Conservation (phyloP, 2,329 filamentous ascomycete genomes). For the Fusarium dlaminii region DNA sequence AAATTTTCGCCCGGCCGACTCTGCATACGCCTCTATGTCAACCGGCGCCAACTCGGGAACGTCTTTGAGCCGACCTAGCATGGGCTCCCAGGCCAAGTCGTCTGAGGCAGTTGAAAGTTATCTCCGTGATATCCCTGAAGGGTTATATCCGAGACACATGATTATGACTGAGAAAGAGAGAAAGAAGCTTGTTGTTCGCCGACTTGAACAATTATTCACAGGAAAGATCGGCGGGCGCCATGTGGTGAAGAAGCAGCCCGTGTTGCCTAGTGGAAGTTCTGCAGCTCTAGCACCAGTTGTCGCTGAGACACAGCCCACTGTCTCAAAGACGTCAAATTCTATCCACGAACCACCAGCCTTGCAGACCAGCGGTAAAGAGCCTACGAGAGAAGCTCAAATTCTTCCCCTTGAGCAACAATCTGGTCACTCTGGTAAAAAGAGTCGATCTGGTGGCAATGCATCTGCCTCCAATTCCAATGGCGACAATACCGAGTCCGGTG, state of each 20-base stretch:
- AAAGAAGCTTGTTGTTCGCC: constrained; percentile 79
- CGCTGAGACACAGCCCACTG: constrained; percentile 42
- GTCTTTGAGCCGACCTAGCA: constrained; percentile 50
- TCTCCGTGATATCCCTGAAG: constrained; percentile 76
- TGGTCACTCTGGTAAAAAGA: constrained; percentile 50
- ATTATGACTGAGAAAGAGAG: constrained; percentile 76
- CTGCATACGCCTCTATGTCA: constrained; percentile 76
- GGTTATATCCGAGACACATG: constrained; percentile 69
- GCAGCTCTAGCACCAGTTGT: constrained; percentile 29
- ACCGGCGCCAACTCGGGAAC: constrained; percentile 56
- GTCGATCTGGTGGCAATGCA: constrained; percentile 53
- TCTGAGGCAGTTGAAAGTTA: constrained; percentile 72
- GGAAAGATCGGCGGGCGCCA: constrained; percentile 66
- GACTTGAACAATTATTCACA: constrained; percentile 84
- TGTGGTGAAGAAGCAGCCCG: constrained; percentile 39
- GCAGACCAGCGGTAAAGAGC: constrained; percentile 37
- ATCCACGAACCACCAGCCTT: constrained; percentile 50
- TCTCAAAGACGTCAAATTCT: background rate
- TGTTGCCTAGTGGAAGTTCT: constrained; percentile 21
- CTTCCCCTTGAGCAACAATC: constrained; percentile 46
- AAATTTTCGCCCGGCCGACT: constrained; percentile 65
- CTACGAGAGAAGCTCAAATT: constrained; percentile 61
- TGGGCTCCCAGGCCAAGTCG: constrained; percentile 51
- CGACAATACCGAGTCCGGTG: constrained; percentile 57
- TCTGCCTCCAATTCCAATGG: constrained; percentile 60